Conservation (phyloP, 805 yeast genomes). For the Lipomyces sp. region DNA sequence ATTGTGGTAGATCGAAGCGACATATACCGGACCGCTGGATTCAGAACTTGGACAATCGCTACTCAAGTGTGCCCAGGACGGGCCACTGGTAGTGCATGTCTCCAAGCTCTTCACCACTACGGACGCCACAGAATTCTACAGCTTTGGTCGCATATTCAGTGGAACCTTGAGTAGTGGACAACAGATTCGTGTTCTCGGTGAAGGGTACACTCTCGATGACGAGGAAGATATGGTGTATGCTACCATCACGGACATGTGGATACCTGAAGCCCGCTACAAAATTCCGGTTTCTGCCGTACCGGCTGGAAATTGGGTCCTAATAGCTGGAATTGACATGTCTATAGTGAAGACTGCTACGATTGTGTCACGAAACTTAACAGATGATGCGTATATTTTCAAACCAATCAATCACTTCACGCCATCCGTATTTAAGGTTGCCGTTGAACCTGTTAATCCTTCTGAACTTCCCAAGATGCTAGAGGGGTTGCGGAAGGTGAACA, state of each 20-base stretch:
- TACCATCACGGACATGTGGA: conserved; percentile 45
- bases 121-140: conserved; percentile 58
- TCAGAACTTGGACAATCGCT: conserved; percentile 40
- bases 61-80: conserved; percentile 47
- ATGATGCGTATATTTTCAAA: conserved; percentile 47
- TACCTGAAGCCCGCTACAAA: conserved; percentile 75
- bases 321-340: conserved; percentile 64
- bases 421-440: conserved; percentile 77
- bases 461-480: conserved; percentile 74
- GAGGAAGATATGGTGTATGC: conserved; percentile 56
- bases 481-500: conserved; percentile 67
- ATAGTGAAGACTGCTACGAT: conserved; percentile 68
- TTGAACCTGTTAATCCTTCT: conserved; percentile 79
- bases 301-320: conserved; percentile 70
- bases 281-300: conserved; percentile 58
- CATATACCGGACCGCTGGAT: conserved; percentile 45
- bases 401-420: conserved; percentile 53
- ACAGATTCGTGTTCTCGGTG: conserved; percentile 61
- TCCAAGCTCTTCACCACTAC: conserved; percentile 62
- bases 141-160: conserved; percentile 63
- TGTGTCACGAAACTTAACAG: conserved; percentile 43
- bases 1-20: conserved; percentile 14
- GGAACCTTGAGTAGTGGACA: conserved; percentile 61
- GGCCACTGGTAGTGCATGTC: conserved; percentile 58
- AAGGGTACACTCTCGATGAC: conserved; percentile 52